Evolutionary conservation across 129 eudicot species (phyloP).

Genomic region (Cynara cardunculus): DNA sequence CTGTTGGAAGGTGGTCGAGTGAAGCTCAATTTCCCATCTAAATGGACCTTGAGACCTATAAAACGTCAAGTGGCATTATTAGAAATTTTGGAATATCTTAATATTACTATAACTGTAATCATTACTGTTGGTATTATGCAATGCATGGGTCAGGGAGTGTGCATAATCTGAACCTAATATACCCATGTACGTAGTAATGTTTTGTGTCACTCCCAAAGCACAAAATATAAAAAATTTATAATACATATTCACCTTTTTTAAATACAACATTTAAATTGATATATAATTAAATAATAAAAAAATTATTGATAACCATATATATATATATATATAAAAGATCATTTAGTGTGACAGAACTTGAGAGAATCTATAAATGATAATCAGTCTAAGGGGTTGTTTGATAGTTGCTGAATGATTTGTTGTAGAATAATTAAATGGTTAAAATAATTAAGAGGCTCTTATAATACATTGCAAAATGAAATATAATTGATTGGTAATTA

Average conservation of each 20-base stretch:
- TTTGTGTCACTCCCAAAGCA: slow-evolving; percentile 4
- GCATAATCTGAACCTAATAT: slow-evolving; percentile 24
- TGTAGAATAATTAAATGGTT: too few species aligned
- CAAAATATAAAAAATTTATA: too few species aligned
- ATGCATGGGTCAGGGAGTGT: slow-evolving; percentile 11
- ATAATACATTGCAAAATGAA: too few species aligned
- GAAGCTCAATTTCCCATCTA: slow-evolving; percentile 25
- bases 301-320: too few species aligned
- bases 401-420: too few species aligned
- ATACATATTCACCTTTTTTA: neutral
- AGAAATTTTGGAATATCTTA: neutral
- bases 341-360: too few species aligned
- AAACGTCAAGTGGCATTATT: slow-evolving; percentile 12
- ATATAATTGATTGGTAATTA: too few species aligned
- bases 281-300: too few species aligned
- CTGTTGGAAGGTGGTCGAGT: slow-evolving; percentile 31
- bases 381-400: too few species aligned
- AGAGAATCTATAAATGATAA: neutral
- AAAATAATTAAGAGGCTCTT: too few species aligned
- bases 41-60: slow-evolving; percentile 31
- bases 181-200: neutral
- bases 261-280: neutral
- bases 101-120: neutral
- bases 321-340: neutral
- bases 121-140: neutral